Base-by-base conservation (phyloP, 2,329 filamentous ascomycete genomes). In the Clonostachys solani region DNA sequence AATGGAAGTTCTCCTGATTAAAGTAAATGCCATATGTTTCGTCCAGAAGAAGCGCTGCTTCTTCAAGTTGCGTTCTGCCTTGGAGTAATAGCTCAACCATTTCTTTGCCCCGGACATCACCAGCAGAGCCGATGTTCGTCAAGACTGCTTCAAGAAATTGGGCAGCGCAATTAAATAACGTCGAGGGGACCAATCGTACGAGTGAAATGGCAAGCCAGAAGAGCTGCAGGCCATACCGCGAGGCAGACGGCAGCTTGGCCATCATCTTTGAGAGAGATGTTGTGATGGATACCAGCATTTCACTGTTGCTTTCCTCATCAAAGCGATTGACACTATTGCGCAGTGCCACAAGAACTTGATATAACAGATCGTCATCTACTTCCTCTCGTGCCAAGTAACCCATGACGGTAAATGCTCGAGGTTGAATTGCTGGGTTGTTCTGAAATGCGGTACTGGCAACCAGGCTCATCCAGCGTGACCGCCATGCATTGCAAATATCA, bases 391-490 rank as follows among this genome's bases (percentile, higher is more conserved):
- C 83, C 10, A 87, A 65, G 54, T 83, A 87, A 13, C 84, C 84
- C 83, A 87, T 86, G 38, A 87, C 83, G 3, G 82, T 78, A 55
- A 87, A 87, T 2, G 84, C 84, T 17, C 81, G 72, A 6, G 84
- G 83, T 53, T 87, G 84, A 47, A 87, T 84, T 3, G 84, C 83
- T 9, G 83, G 84, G 57, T 87, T 87, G 58, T 83, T 86, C 58
- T 87, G 84, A 59, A 87, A 87, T 1, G 84, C 84, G 10, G 83
- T 87, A 58, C 84, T 87, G 15, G 84, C 83, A 37, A 87, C 83
- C 18, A 87, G 68, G 55, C 83, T 86, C 84, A 87, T 87, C 84
- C 84, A 87, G 17, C 84, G 76, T 17, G 84, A 83, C 23, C 84
- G 77, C 84, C 84, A 87, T 15, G 80, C 76, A 56, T 87, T 87